Evolutionary conservation across 306 rosid species (phyloP), one percentile per base, ranked within the genome.

Genomic region (Myrica gale): DNA sequence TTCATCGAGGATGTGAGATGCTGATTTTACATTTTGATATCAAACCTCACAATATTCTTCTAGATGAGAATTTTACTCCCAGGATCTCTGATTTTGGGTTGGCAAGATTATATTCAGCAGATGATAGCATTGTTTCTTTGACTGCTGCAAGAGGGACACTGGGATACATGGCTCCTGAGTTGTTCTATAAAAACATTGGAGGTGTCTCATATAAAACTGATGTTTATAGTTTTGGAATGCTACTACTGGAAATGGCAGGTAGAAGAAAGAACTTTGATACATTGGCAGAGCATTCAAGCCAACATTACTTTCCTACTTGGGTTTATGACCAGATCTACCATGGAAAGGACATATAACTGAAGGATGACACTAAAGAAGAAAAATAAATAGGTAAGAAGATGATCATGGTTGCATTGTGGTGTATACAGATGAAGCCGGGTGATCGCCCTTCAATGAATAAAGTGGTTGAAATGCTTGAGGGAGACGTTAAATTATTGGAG

Each of bases 381-480:
- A 70, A 43, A 19, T 16, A 73, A 23, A 4, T 60, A 3, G 65
- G 4, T 19, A 79, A 66, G 48, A 76, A 83, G 50, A 79, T 88
- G 83, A 7, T 83, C 37, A 32, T 32, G 37, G 37, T 32, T 32
- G 3, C 37, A 32, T 32, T 32, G 37, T 32, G 37, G 37, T 32
- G 37, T 32, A 32, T 32, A 32, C 37, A 32, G 37, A 32, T 32
- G 37, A 32, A 32, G 37, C 37, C 91, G 0, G 11, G 2, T 0
- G 73, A 81, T 20, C 78, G 88, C 37, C 90, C 87, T 19, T 58
- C 82, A 0, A 81, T 84, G 84, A 76, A 39, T 5, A 68, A 52
- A 52, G 84, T 84, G 0, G 3, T 78, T 3, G 78, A 81, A 58
- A 86, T 81, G 84, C 78, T 78, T 8, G 86, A 77, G 74, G 82